Percentiles rank a stretch among this genome's conserved stretches.
Conservation (phyloP, 768 basidiomycete genomes). For the Gyrodon lividus region DNA sequence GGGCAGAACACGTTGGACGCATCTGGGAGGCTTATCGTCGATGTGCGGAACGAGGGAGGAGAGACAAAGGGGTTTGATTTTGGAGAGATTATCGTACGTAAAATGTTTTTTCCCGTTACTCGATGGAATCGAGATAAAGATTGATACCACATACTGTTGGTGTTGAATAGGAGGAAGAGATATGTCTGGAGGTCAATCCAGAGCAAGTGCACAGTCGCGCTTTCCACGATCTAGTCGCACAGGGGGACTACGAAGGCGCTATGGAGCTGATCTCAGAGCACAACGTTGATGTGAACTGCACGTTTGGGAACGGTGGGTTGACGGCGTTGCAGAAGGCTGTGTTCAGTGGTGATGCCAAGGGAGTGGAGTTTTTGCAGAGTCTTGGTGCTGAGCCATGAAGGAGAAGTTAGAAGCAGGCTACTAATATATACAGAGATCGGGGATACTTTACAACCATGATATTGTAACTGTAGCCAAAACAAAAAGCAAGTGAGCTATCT, state of each 20-base stretch:
- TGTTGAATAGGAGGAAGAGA: conserved; percentile 22
- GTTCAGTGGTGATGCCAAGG: conserved; percentile 17
- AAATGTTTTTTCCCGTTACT: too few species aligned
- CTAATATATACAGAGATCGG: too few species aligned
- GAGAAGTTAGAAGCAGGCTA: too few species aligned
- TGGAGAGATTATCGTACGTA: conserved; percentile 26
- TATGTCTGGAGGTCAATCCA: conserved; percentile 17
- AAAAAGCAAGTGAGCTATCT: too few species aligned
- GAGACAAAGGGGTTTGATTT: conserved; percentile 27
- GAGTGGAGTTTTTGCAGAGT: conserved; percentile 19
- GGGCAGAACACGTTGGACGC: conserved; percentile 14
- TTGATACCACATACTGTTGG: not conserved
- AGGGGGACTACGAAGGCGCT: conserved; percentile 20
- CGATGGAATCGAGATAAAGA: too few species aligned
- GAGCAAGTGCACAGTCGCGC: conserved; percentile 18
- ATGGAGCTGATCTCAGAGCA: conserved; percentile 18
- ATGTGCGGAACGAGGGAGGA: conserved; percentile 28
- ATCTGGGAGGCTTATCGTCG: conserved; percentile 21
- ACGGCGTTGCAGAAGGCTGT: conserved; percentile 26
- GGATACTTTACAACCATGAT: too few species aligned
- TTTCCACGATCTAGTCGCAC: conserved; percentile 25
- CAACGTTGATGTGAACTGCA: conserved; percentile 19
- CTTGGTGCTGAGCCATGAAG: conserved; percentile 19
- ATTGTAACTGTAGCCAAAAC: too few species aligned
- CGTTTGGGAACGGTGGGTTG: conserved; percentile 16